Evolutionary conservation across 768 basidiomycete genomes (phyloP), one percentile per base, ranked within the genome.

Genomic region (Pleurotus citrinopileatus): DNA sequence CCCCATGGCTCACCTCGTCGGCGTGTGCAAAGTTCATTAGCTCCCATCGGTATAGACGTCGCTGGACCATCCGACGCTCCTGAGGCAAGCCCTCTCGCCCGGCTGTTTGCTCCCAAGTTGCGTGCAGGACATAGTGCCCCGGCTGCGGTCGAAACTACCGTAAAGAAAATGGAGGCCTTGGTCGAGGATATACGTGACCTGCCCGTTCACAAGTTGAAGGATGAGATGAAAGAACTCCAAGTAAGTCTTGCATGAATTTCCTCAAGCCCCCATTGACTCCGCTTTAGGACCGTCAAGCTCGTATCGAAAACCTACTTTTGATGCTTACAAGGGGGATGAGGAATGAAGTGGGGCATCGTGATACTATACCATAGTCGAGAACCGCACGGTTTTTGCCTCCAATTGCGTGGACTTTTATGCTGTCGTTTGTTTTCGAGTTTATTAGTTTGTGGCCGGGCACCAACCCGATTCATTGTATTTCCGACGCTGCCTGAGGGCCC

Each of bases 161-260:
- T 84, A 46, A 80, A 70, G 59, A 74, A 76, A 54, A 65, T 91
- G 36, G 87, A 91, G 65, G 66, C 70, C 20, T 61, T 89, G 54
- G 61, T 91, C 55, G 86, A 89, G 42, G 82, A 83, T 46, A 76
- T 87, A 42, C 75, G 76, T 26, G 75, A 79, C 38, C 58, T 89
- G 57, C 89, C 90, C 5, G 79, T 90, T 17, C 75, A 79, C 29
- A 77, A 69, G 57, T 70, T 94, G 32, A 86, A 81, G 67, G 86
- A 87, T 2, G 89, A 93, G 66, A 87, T 94, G 81, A 89, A 84
- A 64, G 91, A 92, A 63, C 67, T 92, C 25, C 87, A 89, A 78
- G 88, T 87, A 42, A 44, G 75, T n/a, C n/a, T n/a, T n/a, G n/a
- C n/a, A n/a, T n/a, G n/a, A n/a, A n/a, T n/a, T n/a, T n/a, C n/a